Evolutionary conservation across 2,329 filamentous ascomycete genomes (phyloP).

Genomic region (Triangularia setosa): DNA sequence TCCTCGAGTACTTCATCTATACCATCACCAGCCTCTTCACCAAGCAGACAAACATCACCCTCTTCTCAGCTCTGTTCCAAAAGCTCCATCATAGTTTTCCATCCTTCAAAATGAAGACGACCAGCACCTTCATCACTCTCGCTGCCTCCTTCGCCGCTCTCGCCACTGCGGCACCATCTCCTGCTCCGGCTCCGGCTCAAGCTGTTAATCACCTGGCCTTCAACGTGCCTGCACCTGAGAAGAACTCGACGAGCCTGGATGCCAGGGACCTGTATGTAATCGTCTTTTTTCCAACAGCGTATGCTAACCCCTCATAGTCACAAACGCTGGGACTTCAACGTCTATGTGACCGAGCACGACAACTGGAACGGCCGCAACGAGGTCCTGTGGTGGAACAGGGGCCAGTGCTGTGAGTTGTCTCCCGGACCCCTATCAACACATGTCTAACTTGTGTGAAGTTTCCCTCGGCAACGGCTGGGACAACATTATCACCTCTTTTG

Average conservation of each 20-base stretch:
- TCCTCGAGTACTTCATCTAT: too few species aligned
- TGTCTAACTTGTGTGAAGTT: neutral
- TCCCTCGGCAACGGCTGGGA: neutral
- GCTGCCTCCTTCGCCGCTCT: neutral
- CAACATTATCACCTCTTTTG: neutral
- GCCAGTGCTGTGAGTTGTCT: neutral
- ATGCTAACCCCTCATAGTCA: neutral
- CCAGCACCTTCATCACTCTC: neutral
- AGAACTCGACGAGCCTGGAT: neutral
- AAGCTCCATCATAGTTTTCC: too few species aligned
- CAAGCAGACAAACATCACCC: too few species aligned
- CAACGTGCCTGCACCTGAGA: neutral
- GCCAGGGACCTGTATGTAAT: neutral
- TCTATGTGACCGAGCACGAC: neutral
- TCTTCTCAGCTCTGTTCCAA: too few species aligned
- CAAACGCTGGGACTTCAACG: neutral
- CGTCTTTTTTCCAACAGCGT: neutral
- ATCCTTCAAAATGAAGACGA: neutral
- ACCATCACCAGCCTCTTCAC: too few species aligned
- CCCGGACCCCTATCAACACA: too few species aligned
- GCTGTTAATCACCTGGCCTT: neutral
- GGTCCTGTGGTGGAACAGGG: neutral
- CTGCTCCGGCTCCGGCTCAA: too few species aligned
- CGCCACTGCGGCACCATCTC: neutral
- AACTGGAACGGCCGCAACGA: neutral